Evolutionary conservation across 176 grass and related monocot genomes (phyloP).

Genomic region (Oryza glaberrima): DNA sequence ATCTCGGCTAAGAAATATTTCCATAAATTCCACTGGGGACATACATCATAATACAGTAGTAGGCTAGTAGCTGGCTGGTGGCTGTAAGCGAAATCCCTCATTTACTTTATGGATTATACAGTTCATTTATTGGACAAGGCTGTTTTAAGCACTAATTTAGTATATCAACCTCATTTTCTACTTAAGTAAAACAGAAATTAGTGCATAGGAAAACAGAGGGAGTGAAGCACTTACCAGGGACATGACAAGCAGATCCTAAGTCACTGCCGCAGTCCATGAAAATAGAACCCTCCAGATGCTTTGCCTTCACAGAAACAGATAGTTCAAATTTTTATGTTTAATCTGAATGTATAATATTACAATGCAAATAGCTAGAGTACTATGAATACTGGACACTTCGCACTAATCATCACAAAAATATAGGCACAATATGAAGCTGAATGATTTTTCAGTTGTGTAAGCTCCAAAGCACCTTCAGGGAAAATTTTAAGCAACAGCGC

Average conservation of each 20-base stretch:
- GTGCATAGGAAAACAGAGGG: not conserved
- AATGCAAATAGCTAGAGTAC: not conserved
- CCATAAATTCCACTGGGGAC: not conserved
- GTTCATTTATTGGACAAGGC: not conserved
- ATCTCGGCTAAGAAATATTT: not conserved
- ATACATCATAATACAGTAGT: not conserved
- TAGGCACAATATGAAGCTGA: slow-evolving; percentile 4
- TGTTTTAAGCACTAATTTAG: not conserved
- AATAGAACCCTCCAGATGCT: slow-evolving; percentile 74
- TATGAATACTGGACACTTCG: not conserved
- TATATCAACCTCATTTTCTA: slow-evolving; percentile 10
- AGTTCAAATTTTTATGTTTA: slow-evolving; percentile 27
- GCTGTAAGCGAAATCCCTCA: not conserved
- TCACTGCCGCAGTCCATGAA: slow-evolving; percentile 96
- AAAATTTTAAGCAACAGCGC: not conserved
- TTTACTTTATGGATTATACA: slow-evolving; percentile 9
- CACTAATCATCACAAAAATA: not conserved
- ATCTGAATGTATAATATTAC: slow-evolving; percentile 26
- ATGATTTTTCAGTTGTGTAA: not conserved
- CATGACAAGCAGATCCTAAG: slow-evolving; percentile 80
- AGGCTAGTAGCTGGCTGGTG: not conserved
- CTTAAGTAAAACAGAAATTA: slow-evolving; percentile 40
- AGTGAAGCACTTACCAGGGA: slow-evolving; percentile 64
- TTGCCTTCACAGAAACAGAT: slow-evolving; percentile 69
- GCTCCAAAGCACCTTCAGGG: slow-evolving; percentile 24